Evolutionary conservation across 495 filamentous ascomycete species (phyloP), one percentile per base, ranked within the genome.

Genomic region (Terfezia boudieri): DNA sequence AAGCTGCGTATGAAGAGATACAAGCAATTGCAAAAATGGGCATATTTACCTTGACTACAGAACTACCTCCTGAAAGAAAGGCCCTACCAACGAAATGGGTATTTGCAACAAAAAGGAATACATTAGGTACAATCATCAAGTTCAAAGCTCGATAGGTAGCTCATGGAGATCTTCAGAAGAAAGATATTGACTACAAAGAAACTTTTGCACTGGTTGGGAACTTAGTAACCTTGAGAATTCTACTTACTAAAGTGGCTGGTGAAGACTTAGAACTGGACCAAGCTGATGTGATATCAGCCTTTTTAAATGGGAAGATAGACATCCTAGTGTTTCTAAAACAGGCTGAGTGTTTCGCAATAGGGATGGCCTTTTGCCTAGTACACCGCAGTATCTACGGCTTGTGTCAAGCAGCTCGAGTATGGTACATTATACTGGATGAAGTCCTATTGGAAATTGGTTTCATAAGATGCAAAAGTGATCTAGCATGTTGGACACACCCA

Each of bases 261-360:
- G 23, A 53, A 9, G 46, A 56, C 9, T 53, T n/a, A 36, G 36
- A 56, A 4, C 43, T 60, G 16, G n/a, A 53, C 20, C 54, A 58
- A 57, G 35, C 53, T 36, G 57, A 64, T 36, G 7, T 54, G 9
- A 50, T 46, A 20, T 38, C 49, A 1, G 60, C 55, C 12, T 62
- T 62, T 20, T 26, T 60, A n/a, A 16, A 61, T 52, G 52, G 54
- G 11, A 35, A 46, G 17, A 14, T 46, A 46, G 41, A 46, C 8
- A 46, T 8, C 41, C 4, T 14, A 5, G 41, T 46, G 4, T 46
- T 14, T 9, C 8, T 46, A 46, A 14, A 8, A 46, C 41, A 46
- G 8, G 14, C 41, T 4, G 41, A 46, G 8, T 1, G 41, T 0
- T 46, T 46, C 6, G 2, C 4, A 6, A 5, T 46, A 5, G 41